Conservation (phyloP, 345 rosid genomes). For the Corchorus capsularis region DNA sequence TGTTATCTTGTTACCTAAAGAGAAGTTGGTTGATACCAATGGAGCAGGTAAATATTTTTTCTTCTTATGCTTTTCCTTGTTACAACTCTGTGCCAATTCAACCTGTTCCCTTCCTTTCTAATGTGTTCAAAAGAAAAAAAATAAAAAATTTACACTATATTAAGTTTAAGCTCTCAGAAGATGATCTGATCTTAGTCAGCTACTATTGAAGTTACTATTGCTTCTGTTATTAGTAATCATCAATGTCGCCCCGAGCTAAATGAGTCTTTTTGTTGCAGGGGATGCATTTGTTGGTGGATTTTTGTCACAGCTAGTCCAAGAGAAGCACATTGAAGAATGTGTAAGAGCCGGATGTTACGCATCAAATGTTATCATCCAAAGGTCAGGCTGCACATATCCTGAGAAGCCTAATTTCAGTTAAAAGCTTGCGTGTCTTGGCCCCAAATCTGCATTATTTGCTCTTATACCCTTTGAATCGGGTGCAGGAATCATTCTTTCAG, state of each 20-base stretch:
- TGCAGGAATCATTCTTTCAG: constrained; percentile 9
- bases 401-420: constrained; percentile 59
- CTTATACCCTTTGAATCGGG: background rate
- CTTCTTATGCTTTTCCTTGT: background rate
- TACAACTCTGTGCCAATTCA: background rate
- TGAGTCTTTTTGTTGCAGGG: constrained; percentile 46
- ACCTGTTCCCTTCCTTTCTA: background rate
- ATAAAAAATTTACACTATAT: background rate
- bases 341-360: constrained; percentile 87
- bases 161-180: background rate
- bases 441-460: background rate
- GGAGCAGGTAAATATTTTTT: constrained; percentile 69
- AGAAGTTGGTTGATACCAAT: constrained; percentile 91
- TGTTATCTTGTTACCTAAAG: constrained; percentile 75
- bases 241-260: background rate
- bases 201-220: background rate
- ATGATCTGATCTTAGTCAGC: background rate
- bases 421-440: background rate
- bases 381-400: constrained; percentile 94
- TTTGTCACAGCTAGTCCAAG: constrained; percentile 77
- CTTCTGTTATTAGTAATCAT: background rate
- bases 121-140: background rate
- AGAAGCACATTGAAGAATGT: constrained; percentile 72
- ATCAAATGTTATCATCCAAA: constrained; percentile 80
- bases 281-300: constrained; percentile 92